phyloP scores from a whole-genome alignment of 352 stramenopile species.

The Pythium biforme region DNA sequence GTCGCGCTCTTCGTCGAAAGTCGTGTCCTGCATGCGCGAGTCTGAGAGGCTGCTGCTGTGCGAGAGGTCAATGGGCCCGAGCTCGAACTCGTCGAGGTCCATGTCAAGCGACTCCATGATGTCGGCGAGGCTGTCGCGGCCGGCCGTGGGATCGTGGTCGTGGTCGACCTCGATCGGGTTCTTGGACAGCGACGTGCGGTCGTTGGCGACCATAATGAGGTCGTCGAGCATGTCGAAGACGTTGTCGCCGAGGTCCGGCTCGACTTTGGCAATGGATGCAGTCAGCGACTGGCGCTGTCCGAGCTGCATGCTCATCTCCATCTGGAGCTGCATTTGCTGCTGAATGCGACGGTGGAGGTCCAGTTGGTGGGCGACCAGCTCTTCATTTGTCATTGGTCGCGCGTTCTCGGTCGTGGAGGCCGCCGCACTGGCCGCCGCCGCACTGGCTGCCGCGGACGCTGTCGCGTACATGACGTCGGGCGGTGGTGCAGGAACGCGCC shows the following conservation, averaged over 20 bases:
- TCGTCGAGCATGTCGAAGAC: conserved; percentile 89
- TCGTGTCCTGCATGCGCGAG: conserved; percentile 16
- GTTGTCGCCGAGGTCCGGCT: conserved; percentile 80
- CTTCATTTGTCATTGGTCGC: conserved; percentile 65
- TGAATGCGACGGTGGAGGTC: conserved; percentile 84
- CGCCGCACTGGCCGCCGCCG: conserved; percentile 10
- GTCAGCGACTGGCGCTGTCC: conserved; percentile 55
- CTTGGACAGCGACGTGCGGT: conserved; percentile 68
- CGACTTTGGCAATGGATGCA: conserved; percentile 61
- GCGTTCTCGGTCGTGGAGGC: conserved; percentile 25
- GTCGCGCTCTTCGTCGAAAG: conserved; percentile 45
- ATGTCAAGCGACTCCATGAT: conserved; percentile 85
- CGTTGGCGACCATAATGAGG: conserved; percentile 78
- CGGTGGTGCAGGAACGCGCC: neutral
- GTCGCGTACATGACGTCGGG: conserved; percentile 20
- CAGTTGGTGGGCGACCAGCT: conserved; percentile 78
- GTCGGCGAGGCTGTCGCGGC: conserved; percentile 72
- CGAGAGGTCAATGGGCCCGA: conserved; percentile 34
- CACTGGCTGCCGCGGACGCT: conserved; percentile 28
- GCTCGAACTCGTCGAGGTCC: conserved; percentile 76
- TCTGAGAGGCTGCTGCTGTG: conserved; percentile 23
- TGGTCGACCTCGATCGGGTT: conserved; percentile 37
- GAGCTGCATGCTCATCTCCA: conserved; percentile 83
- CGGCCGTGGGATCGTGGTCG: conserved; percentile 32
- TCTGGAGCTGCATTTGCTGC: conserved; percentile 85